A percentile compares a stretch with the other conserved stretches of the same genome.
Conservation (phyloP, 345 rosid species). For the Eucalyptus pauciflora region DNA sequence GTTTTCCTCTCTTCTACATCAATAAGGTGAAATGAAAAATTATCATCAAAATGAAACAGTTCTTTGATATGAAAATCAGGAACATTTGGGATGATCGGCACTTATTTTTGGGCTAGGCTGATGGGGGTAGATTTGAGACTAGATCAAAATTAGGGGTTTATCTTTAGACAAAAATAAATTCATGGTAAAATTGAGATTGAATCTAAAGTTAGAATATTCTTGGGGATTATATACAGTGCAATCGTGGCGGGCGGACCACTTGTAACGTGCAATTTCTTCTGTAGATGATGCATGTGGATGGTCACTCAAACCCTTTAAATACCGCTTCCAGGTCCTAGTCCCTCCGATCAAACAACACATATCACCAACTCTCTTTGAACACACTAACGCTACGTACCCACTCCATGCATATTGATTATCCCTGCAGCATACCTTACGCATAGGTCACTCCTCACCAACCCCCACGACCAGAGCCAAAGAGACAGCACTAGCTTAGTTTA, state of each 20-base stretch:
- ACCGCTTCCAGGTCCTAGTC: background rate
- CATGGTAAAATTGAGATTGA: background rate
- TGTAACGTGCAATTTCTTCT: background rate
- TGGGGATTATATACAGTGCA: background rate
- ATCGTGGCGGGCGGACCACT: background rate
- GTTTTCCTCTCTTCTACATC: background rate
- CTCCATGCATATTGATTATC: background rate
- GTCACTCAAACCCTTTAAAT: background rate
- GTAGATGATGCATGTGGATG: background rate
- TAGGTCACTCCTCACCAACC: background rate
- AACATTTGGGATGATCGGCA: background rate
- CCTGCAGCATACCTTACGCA: background rate
- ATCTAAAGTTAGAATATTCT: background rate
- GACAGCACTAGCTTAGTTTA: background rate
- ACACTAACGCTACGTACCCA: background rate
- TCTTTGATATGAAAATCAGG: background rate
- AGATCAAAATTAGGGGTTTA: background rate
- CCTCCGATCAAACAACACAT: background rate
- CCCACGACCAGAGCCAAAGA: background rate
- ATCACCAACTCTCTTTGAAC: background rate
- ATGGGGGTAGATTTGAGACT: background rate
- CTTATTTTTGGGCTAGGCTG: background rate
- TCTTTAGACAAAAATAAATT: background rate
- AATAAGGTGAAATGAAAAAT: background rate
- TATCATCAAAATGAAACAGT: background rate